Conservation (phyloP, 805 yeast genomes). For the Clavispora santaluciae region DNA sequence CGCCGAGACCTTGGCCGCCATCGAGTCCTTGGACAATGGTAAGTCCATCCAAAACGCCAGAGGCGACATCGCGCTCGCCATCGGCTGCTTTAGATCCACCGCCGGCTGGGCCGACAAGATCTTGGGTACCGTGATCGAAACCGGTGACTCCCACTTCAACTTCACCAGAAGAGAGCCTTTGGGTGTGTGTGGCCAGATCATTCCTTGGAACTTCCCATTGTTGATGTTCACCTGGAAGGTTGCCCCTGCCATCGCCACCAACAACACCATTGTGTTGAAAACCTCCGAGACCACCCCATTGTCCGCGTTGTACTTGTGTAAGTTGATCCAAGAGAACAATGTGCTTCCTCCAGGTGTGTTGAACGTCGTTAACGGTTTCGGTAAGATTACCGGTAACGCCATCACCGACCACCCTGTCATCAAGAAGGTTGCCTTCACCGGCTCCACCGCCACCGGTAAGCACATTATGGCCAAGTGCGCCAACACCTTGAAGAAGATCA, state of each 20-base stretch:
- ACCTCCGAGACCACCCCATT: slow-evolving; percentile 91
- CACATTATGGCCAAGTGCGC: slow-evolving; percentile 78
- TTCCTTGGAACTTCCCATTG: slow-evolving; percentile 96
- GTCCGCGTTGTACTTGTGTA: slow-evolving; percentile 73
- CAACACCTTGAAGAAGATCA: slow-evolving; percentile 74
- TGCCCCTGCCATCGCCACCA: slow-evolving; percentile 89
- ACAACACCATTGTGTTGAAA: slow-evolving; percentile 83
- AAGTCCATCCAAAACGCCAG: slow-evolving; percentile 67
- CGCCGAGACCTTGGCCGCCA: slow-evolving; percentile 65
- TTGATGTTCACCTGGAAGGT: slow-evolving; percentile 93
- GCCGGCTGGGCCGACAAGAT: slow-evolving; percentile 93
- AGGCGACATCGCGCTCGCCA: slow-evolving; percentile 70
- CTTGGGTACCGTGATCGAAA: slow-evolving; percentile 68
- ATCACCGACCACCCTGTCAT: slow-evolving; percentile 73
- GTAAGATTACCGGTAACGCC: slow-evolving; percentile 79
- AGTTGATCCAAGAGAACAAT: slow-evolving; percentile 73
- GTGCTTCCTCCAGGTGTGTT: slow-evolving; percentile 82
- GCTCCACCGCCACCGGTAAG: slow-evolving; percentile 90
- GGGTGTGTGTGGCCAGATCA: slow-evolving; percentile 94
- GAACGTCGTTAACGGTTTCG: slow-evolving; percentile 83
- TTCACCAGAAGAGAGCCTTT: slow-evolving; percentile 85
- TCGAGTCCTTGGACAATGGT: slow-evolving; percentile 88
- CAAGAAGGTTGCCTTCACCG: slow-evolving; percentile 91
- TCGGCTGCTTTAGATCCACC: slow-evolving; percentile 70
- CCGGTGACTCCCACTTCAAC: slow-evolving; percentile 67